Percentiles rank a stretch among this genome's conserved stretches.
Conservation (phyloP, 1,284 basidiomycete species). For the Cystobasidium slooffiae region DNA sequence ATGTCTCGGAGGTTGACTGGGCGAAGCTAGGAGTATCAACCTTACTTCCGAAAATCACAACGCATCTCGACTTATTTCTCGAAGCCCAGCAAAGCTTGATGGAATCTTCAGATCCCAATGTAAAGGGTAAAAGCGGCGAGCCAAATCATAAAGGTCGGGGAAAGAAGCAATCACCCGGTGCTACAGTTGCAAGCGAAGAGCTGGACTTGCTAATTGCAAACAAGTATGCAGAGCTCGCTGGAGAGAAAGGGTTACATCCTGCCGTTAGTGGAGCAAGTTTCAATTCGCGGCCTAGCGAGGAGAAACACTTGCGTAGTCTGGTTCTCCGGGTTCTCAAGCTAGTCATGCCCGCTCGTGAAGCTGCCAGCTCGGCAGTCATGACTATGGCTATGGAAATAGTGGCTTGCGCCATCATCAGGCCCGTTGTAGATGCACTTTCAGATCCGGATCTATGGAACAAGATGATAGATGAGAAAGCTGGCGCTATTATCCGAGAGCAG, state of each 20-base stretch:
- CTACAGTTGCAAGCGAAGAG: slow-evolving; percentile 82
- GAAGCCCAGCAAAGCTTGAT: slow-evolving; percentile 57
- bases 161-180: slow-evolving; percentile 65
- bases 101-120: slow-evolving; percentile 8
- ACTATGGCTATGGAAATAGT: slow-evolving; percentile 81
- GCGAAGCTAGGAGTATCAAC: slow-evolving; percentile 77
- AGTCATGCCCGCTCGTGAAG: slow-evolving; percentile 76
- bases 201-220: slow-evolving; percentile 80
- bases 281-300: slow-evolving; percentile 85
- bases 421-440: slow-evolving; percentile 85
- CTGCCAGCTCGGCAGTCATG: slow-evolving; percentile 69
- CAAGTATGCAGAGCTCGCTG: slow-evolving; percentile 68
- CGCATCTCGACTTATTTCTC: slow-evolving; percentile 87
- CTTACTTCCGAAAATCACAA: slow-evolving; percentile 82
- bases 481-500: slow-evolving; percentile 87
- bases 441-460: slow-evolving; percentile 98
- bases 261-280: slow-evolving; percentile 82
- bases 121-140: neutral
- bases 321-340: slow-evolving; percentile 71
- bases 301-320: slow-evolving; percentile 75
- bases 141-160: slow-evolving; percentile 7
- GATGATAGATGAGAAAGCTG: slow-evolving; percentile 85
- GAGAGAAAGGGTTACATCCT: slow-evolving; percentile 65
- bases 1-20: slow-evolving; percentile 66
- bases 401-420: slow-evolving; percentile 78